Evolutionary conservation across 306 rosid species (phyloP).

Genomic region (Sicyos baderoa): DNA sequence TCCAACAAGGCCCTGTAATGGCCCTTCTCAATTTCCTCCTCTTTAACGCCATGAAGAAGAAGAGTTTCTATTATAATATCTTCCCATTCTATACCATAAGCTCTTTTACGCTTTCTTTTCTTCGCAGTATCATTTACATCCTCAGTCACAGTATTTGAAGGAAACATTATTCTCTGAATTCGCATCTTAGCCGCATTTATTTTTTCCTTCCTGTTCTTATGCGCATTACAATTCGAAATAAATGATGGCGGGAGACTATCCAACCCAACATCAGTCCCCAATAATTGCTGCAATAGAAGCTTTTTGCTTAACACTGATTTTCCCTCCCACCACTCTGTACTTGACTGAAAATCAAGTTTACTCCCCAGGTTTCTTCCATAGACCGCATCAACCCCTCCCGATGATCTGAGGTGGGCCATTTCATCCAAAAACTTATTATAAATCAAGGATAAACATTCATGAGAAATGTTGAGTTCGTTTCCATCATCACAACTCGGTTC

Average conservation of each 20-base stretch:
- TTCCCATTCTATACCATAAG: slow-evolving; percentile 55
- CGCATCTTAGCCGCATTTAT: slow-evolving; percentile 58
- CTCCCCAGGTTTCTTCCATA: slow-evolving; percentile 22
- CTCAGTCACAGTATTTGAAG: slow-evolving; percentile 22
- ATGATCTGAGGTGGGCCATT: slow-evolving; percentile 16
- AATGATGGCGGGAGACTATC: slow-evolving; percentile 68
- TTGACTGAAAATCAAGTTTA: slow-evolving; percentile 23
- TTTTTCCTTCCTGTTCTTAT: slow-evolving; percentile 47
- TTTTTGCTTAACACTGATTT: slow-evolving; percentile 62
- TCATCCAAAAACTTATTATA: slow-evolving; percentile 34
- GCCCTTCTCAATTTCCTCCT: slow-evolving; percentile 82
- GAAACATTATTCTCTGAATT: slow-evolving; percentile 44
- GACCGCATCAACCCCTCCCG: slow-evolving; percentile 24
- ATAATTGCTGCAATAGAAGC: slow-evolving; percentile 44
- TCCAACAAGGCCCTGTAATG: slow-evolving; percentile 54
- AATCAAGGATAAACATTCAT: slow-evolving; percentile 54
- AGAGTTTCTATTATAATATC: slow-evolving; percentile 75
- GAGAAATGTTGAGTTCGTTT: slow-evolving; percentile 38
- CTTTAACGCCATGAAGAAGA: slow-evolving; percentile 61
- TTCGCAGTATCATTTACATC: slow-evolving; percentile 20
- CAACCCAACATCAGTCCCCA: slow-evolving; percentile 64
- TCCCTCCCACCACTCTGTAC: slow-evolving; percentile 75
- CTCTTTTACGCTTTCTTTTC: slow-evolving; percentile 37
- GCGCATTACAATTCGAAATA: slow-evolving; percentile 34
- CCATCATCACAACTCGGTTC: slow-evolving; percentile 7